Base-by-base conservation (phyloP, 306 rosid species). In the Urtica urens region DNA sequence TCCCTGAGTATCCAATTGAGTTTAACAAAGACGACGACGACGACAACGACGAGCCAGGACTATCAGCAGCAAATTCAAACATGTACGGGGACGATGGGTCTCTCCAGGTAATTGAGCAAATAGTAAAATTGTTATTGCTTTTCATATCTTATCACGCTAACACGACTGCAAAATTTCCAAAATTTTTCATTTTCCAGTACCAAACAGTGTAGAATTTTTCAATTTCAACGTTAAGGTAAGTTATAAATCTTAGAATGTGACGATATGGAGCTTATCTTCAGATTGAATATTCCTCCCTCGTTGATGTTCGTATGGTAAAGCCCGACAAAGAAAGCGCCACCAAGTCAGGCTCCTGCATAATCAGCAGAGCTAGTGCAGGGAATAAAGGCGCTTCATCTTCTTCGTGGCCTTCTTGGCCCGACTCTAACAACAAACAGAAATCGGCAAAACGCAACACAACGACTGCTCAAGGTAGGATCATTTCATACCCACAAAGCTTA, bases 1-100 rank as follows among this genome's bases (percentile, higher is more conserved):
- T 85, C 62, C 72, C 64, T 49, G 93, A 82, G 51, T 79, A 75
- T 72, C 94, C 93, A 43, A 60, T 79, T 66, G 76, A 72, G 37
- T 73, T 78, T 58, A 58, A 67, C 69, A 68, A 78, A 66, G 67
- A 61, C 55, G 63, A 38, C 10, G 87, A 68, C 8, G 81, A 69
- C 66, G 75, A 34, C n/a, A n/a, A n/a, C n/a, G n/a, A n/a, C n/a
- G n/a, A n/a, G n/a, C n/a, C n/a, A n/a, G n/a, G n/a, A n/a, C n/a
- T n/a, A 51, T 71, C 75, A 67, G 65, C 64, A 25, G 56, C 15
- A 38, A 77, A 47, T 68, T 68, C 53, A 28, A 74, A 74, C 60
- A 58, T 76, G 37, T 85, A 92, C 30, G 57, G 48, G 53, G 96
- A 85, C 70, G 87, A 92, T 71, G 87, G 94, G 57, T 83, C 94